Evolutionary conservation across 2,329 filamentous ascomycete genomes (phyloP), one percentile per base, ranked within the genome.

Genomic region (Trichoderma sp.): DNA sequence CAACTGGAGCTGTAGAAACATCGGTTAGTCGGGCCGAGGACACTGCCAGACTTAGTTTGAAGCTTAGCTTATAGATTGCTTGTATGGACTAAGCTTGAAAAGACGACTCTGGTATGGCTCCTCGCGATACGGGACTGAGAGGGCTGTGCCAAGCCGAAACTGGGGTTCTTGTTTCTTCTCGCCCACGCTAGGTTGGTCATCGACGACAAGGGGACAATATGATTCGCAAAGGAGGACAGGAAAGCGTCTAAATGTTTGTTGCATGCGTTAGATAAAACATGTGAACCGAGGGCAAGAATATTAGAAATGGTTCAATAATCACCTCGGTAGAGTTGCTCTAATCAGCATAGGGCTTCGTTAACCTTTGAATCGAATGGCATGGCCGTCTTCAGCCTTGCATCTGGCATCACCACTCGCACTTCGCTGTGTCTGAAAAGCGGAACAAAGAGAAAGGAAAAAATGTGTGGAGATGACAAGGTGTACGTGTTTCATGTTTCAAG

Each of bases 21-120:
- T 37, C 64, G 28, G 52, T 39, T 37, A 51, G 54, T 66, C 54
- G 64, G 64, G 11, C 64, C 54, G 54, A 51, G 52, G 4, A 21
- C 14, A 39, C 59, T 39, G 37, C 28, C 64, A 51, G 13, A 32
- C 39, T 59, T 59, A 21, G 64, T 37, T 34, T 51, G 60, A 59
- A 58, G 52, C 39, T 51, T 59, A 18, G 54, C 28, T 10, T 1
- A 11, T 26, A 49, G 30, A 49, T 49, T 11, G n/a, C 46, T 24
- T 49, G 10, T 24, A 49, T 49, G 46, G 46, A 37, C 21, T 39
- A 54, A 39, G 46, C 46, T 49, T 37, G 46, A 54, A 64, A 28
- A 18, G 24, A 39, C n/a, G 13, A 18, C 46, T 32, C 14, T 21
- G n/a, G 11, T 10, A 32, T n/a, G 16, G 26, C 37, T 55, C 26